Evolutionary conservation across 140 eudicot species (phyloP), one percentile per base, ranked within the genome.

Genomic region (Bidens hawaiensis): DNA sequence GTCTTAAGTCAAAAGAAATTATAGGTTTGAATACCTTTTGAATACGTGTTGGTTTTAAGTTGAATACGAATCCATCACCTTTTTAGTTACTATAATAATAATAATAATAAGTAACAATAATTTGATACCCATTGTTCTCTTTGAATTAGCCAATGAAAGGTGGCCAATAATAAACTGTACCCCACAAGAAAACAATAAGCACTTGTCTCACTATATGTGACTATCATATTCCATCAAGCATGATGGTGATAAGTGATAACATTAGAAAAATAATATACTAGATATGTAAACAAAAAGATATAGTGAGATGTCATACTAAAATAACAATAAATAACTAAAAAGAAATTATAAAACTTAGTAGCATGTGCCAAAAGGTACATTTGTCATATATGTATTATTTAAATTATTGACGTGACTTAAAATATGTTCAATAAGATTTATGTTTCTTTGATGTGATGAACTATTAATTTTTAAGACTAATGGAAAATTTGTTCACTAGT

Each of bases 161-260:
- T 49, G 33, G 65, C 38, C 34, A 60, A 60, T 21, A 11, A 22
- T 38, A 38, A 23, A 60, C 22, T 23, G 51, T 61, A 41, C 53
- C 40, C 52, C 40, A 61, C 34, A 41, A 24, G 3, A 60, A 61
- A 42, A 61, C 36, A 61, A 61, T 61, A 38, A 61, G 38, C 54
- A 61, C 38, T 41, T 23, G 53, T 61, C 67, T n/a, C 67, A 61
- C 53, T 61, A 41, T 24, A 41, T 15, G 67, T n/a, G 67, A 40
- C 40, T 61, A 61, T 42, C 67, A 41, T 13, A 13, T 61, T 41
- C 54, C 17, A 61, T 61, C 67, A 5, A 61, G 42, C 67, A 23
- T 41, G 53, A 61, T 41, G 24, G n/a, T n/a, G n/a, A n/a, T n/a
- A n/a, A n/a, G n/a, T 61, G 36, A 42, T 14, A 34, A 30, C 12